Conservation (phyloP, 2,329 filamentous ascomycete species). For the Fusarium nematophilum region DNA sequence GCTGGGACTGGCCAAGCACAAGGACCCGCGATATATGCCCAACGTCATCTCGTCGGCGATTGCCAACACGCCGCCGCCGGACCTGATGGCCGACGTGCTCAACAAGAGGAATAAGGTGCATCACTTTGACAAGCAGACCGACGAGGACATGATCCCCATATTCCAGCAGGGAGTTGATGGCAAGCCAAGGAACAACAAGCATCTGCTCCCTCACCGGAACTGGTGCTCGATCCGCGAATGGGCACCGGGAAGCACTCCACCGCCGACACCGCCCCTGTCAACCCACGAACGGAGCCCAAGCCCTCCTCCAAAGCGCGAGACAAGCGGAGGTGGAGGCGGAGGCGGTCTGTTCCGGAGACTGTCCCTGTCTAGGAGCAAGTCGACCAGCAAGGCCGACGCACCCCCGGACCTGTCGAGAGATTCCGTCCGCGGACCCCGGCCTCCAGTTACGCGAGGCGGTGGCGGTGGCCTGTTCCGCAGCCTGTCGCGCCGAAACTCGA, state of each 20-base stretch:
- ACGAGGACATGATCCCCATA: constrained; percentile 95
- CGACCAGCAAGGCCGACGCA: constrained; percentile 40
- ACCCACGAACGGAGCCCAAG: constrained; percentile 57
- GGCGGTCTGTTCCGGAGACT: constrained; percentile 59
- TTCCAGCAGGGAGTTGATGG: constrained; percentile 91
- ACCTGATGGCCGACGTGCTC: constrained; percentile 88
- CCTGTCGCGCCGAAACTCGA: constrained; percentile 51
- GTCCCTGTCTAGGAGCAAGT: constrained; percentile 53
- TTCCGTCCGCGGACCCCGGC: constrained; percentile 57
- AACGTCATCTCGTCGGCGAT: constrained; percentile 96
- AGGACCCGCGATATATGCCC: constrained; percentile 95
- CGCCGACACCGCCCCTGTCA: constrained; percentile 70
- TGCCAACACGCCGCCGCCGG: constrained; percentile 89
- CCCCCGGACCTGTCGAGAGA: constrained; percentile 53
- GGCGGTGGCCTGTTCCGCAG: constrained; percentile 59
- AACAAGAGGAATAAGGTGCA: constrained; percentile 91
- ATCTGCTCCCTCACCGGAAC: constrained; percentile 88
- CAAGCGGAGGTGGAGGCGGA: constrained; percentile 34
- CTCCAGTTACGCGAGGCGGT: constrained; percentile 58
- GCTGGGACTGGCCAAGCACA: constrained; percentile 82
- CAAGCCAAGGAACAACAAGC: constrained; percentile 90
- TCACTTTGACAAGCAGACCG: constrained; percentile 79
- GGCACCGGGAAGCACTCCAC: constrained; percentile 80
- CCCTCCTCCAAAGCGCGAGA: constrained; percentile 48
- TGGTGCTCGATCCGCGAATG: constrained; percentile 95